These are phyloP conservation scores for Monosporascus sp. DNA, from an alignment of 2,329 filamentous ascomycete species.

Conservation along the genomic window DNA sequence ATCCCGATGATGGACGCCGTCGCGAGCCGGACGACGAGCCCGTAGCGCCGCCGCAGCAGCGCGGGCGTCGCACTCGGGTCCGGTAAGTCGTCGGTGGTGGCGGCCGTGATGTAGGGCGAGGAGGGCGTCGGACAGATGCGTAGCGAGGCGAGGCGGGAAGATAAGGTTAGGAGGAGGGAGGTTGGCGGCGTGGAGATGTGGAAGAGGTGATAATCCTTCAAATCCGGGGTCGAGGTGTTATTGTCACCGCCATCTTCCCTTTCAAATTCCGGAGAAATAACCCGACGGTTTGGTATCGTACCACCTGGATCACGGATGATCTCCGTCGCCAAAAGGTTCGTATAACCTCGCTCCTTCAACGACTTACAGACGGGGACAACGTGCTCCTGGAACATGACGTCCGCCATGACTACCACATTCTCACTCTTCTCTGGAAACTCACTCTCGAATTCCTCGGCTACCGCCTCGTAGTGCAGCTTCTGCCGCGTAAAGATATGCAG, in stretches of 20 bases:
- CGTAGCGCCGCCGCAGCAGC: slow-evolving; percentile 79
- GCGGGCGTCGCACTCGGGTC: slow-evolving; percentile 38
- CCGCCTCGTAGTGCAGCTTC: slow-evolving; percentile 56
- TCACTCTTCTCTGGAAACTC: slow-evolving; percentile 61
- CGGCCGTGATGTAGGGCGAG: slow-evolving; percentile 39
- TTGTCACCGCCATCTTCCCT: slow-evolving; percentile 31
- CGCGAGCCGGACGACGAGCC: slow-evolving; percentile 72
- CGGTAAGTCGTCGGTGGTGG: slow-evolving; percentile 37
- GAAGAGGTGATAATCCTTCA: slow-evolving; percentile 71
- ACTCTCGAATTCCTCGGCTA: slow-evolving; percentile 56
- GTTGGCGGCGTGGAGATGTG: slow-evolving; percentile 78
- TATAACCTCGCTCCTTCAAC: slow-evolving; percentile 63
- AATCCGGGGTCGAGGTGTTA: slow-evolving; percentile 26
- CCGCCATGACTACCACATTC: slow-evolving; percentile 77
- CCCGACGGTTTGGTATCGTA: slow-evolving; percentile 75
- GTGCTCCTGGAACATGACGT: slow-evolving; percentile 80
- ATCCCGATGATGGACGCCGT: slow-evolving; percentile 86
- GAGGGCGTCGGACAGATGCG: slow-evolving; percentile 65
- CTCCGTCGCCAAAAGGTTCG: slow-evolving; percentile 60
- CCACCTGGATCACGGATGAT: slow-evolving; percentile 76
- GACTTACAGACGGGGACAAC: slow-evolving; percentile 51
- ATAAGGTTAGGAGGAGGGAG: slow-evolving; percentile 79
- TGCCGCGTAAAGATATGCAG: slow-evolving; percentile 85
- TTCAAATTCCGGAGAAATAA: slow-evolving; percentile 30
- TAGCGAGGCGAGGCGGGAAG: slow-evolving; percentile 72